These are phyloP conservation scores for Simplicillium aogashimaense DNA, from an alignment of 2,329 filamentous ascomycete species.

Conservation along the genomic window DNA sequence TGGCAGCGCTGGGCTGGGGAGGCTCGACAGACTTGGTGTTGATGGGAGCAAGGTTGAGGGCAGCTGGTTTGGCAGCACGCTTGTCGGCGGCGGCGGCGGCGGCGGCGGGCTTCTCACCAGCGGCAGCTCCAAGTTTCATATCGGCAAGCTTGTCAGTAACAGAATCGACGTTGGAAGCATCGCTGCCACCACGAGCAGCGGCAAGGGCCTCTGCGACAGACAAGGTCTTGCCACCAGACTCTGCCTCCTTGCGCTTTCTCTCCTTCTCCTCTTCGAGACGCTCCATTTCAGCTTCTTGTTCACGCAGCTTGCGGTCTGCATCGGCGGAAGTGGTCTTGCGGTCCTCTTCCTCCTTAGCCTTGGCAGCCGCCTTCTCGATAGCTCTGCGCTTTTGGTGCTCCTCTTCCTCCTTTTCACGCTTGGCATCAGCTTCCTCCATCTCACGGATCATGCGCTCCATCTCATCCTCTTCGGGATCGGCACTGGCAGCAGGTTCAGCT, in stretches of 20 bases:
- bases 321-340: constrained; percentile 38
- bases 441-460: constrained; percentile 51
- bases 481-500: constrained; percentile 17
- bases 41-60: constrained; percentile 74
- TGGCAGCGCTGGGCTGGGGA: constrained; percentile 83
- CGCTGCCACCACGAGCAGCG: constrained; percentile 27
- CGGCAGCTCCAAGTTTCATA: constrained; percentile 36
- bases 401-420: constrained; percentile 37
- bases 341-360: constrained; percentile 38
- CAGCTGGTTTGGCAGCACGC: constrained; percentile 63
- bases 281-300: constrained; percentile 65
- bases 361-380: constrained; percentile 33
- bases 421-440: constrained; percentile 47
- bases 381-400: constrained; percentile 36
- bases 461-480: constrained; percentile 41
- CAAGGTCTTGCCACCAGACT: constrained; percentile 36
- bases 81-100: constrained; percentile 37
- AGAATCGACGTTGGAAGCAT: constrained; percentile 26
- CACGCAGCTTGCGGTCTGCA: constrained; percentile 57
- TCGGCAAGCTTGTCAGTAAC: constrained; percentile 39
- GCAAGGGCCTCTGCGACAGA: constrained; percentile 43
- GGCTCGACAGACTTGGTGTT: constrained; percentile 83
- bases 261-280: constrained; percentile 63
- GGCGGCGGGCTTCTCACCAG: constrained; percentile 36
- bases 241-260: constrained; percentile 39